phyloP scores from a whole-genome alignment of 345 rosid genomes.

The Syzygium grande region DNA sequence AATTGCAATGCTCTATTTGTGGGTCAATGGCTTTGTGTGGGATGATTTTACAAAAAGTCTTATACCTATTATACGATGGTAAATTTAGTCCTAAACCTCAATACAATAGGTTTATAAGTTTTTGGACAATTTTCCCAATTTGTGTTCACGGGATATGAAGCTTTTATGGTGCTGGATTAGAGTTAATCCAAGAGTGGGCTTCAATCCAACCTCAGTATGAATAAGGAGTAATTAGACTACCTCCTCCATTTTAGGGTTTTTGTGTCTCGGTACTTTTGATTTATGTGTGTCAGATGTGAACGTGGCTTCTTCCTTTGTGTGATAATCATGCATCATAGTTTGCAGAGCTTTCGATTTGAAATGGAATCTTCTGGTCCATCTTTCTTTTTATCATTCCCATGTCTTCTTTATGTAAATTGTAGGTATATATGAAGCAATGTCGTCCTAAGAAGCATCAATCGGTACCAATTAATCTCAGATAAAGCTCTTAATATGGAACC shows the following conservation, averaged over 20 bases:
- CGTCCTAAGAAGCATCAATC: not conserved
- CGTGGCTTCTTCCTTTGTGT: not conserved
- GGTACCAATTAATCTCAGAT: too few species aligned
- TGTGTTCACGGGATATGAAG: not conserved
- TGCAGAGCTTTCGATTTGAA: not conserved
- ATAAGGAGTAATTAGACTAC: not conserved
- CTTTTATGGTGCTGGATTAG: not conserved
- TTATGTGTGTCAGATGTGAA: not conserved
- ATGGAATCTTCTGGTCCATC: not conserved
- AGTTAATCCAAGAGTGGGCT: not conserved
- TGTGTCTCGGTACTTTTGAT: not conserved
- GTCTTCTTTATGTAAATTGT: not conserved
- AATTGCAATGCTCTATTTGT: not conserved
- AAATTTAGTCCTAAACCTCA: too few species aligned
- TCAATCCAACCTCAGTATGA: not conserved
- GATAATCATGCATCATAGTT: not conserved
- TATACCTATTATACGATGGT: too few species aligned
- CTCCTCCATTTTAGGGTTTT: not conserved
- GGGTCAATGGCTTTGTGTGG: not conserved
- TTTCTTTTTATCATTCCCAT: not conserved
- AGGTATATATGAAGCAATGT: not conserved
- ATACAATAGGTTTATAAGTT: too few species aligned
- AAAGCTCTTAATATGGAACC: not conserved
- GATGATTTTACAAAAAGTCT: too few species aligned
- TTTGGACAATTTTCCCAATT: too few species aligned